phyloP scores from a whole-genome alignment of 768 basidiomycete genomes.

The Suillus hirtellus region DNA sequence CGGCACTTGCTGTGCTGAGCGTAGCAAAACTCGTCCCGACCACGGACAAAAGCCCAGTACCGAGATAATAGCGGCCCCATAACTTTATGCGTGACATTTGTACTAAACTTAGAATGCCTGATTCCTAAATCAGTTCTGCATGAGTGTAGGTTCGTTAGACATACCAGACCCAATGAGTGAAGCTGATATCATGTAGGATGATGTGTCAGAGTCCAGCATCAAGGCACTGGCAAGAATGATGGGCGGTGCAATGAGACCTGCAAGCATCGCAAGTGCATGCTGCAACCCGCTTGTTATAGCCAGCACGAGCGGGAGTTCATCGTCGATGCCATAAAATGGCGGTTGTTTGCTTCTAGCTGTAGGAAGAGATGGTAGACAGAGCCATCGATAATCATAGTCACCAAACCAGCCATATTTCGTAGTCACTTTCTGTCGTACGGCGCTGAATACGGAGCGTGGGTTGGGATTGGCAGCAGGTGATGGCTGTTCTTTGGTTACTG shows the following conservation, averaged over 20 bases:
- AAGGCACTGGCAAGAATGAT: conserved; percentile 74
- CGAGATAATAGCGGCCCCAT: conserved; percentile 64
- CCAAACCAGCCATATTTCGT: conserved; percentile 77
- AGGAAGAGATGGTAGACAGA: conserved; percentile 70
- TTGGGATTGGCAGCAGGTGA: conserved; percentile 14
- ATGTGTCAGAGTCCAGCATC: conserved; percentile 55
- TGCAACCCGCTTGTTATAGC: conserved; percentile 74
- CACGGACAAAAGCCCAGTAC: conserved; percentile 80
- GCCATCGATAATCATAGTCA: conserved; percentile 76
- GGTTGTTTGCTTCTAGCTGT: conserved; percentile 41
- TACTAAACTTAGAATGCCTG: conserved; percentile 72
- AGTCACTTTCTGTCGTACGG: conserved; percentile 39
- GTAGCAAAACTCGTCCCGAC: conserved; percentile 84
- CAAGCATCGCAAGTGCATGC: conserved; percentile 81
- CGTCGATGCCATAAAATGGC: conserved; percentile 76
- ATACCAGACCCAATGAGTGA: conserved; percentile 76
- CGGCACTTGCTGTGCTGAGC: conserved; percentile 69
- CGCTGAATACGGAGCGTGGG: conserved; percentile 7
- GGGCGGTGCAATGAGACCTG: conserved; percentile 80
- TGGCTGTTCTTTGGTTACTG: conserved; percentile 22
- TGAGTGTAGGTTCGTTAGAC: conserved; percentile 21
- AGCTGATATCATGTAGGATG: conserved; percentile 80
- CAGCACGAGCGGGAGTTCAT: conserved; percentile 69
- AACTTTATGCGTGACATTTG: conserved; percentile 75
- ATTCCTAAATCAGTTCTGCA: not conserved